A percentile compares a stretch with the other conserved stretches of the same genome.
Conservation (phyloP, 2,329 filamentous ascomycete genomes). For the Pseudopithomyces maydicus region DNA sequence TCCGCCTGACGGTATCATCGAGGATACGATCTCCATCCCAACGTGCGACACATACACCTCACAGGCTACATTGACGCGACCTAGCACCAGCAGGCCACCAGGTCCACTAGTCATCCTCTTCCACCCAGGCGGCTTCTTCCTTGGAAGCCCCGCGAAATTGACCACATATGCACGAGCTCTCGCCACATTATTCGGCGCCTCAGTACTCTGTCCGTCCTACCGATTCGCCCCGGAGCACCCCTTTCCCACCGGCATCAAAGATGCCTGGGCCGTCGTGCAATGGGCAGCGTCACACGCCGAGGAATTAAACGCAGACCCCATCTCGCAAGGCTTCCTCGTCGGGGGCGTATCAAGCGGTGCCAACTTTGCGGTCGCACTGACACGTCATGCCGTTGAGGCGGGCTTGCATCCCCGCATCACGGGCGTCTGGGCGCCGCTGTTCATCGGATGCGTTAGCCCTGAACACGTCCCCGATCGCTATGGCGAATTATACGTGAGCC, state of each 20-base stretch:
- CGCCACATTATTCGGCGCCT: slow-evolving; percentile 17
- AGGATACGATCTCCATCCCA: too few species aligned
- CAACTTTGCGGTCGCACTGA: slow-evolving; percentile 26
- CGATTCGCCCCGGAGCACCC: slow-evolving; percentile 57
- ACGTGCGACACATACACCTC: too few species aligned
- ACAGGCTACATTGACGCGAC: too few species aligned
- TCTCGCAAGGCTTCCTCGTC: slow-evolving; percentile 46
- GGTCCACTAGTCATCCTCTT: slow-evolving; percentile 10
- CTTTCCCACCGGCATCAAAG: slow-evolving; percentile 56
- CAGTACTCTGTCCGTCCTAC: slow-evolving; percentile 59
- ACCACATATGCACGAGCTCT: slow-evolving; percentile 6
- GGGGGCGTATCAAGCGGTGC: slow-evolving; percentile 56
- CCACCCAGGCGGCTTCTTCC: slow-evolving; percentile 8
- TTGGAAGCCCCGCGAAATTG: slow-evolving; percentile 1
- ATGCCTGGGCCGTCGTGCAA: slow-evolving; percentile 54
- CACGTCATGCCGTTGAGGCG: slow-evolving; percentile 21
- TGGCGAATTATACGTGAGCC: slow-evolving; percentile 1
- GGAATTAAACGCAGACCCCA: slow-evolving; percentile 16
- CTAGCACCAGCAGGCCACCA: too few species aligned
- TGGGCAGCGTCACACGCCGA: slow-evolving; percentile 35
- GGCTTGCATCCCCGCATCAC: slow-evolving; percentile 9
- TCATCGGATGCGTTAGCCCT: background rate
- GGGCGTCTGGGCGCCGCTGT: slow-evolving; percentile 5
- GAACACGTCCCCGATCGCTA: slow-evolving; percentile 10
- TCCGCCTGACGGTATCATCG: too few species aligned